Percentiles rank a stretch among this genome's conserved stretches.
Evolutionary conservation across 2,329 filamentous ascomycete species (phyloP).

Genomic region (Dendrostoma leiphaemia): DNA sequence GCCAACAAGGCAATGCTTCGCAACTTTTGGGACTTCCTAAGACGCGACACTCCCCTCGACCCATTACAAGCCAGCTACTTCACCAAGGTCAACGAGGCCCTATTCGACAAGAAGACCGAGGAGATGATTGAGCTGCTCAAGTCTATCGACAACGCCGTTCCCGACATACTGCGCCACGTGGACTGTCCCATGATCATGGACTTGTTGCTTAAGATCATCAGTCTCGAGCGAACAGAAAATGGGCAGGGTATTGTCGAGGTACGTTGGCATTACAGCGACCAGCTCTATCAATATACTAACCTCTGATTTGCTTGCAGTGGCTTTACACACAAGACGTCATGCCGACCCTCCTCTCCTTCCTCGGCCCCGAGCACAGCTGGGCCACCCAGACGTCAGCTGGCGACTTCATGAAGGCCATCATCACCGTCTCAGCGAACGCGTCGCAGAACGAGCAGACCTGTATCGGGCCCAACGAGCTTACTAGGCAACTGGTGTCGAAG

Average conservation of each 20-base stretch:
- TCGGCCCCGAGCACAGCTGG: conserved; percentile 80
- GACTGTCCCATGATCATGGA: conserved; percentile 99
- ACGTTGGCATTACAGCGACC: conserved; percentile 32
- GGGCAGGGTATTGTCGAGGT: conserved; percentile 93
- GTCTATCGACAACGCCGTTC: conserved; percentile 75
- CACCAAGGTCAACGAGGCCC: conserved; percentile 96
- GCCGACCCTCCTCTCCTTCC: conserved; percentile 79
- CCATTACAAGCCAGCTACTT: conserved; percentile 96
- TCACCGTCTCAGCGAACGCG: conserved; percentile 97
- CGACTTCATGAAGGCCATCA: conserved; percentile 97
- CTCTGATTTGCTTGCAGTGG: conserved; percentile 60
- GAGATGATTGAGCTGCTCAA: conserved; percentile 94
- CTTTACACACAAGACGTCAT: conserved; percentile 86
- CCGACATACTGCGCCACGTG: conserved; percentile 86
- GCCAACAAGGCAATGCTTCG: conserved; percentile 76
- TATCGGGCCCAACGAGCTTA: conserved; percentile 95
- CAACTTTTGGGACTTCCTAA: conserved; percentile 89
- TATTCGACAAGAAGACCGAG: conserved; percentile 96
- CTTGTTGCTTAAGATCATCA: conserved; percentile 92
- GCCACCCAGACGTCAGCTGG: conserved; percentile 95
- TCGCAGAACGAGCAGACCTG: conserved; percentile 99
- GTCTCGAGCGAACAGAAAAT: conserved; percentile 86
- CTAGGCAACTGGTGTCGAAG: conserved; percentile 87
- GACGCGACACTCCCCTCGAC: conserved; percentile 80
- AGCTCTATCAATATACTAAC: conserved; percentile 1